Conservation (phyloP, 2,329 filamentous ascomycete genomes). For the Aspergillus vadensis region DNA sequence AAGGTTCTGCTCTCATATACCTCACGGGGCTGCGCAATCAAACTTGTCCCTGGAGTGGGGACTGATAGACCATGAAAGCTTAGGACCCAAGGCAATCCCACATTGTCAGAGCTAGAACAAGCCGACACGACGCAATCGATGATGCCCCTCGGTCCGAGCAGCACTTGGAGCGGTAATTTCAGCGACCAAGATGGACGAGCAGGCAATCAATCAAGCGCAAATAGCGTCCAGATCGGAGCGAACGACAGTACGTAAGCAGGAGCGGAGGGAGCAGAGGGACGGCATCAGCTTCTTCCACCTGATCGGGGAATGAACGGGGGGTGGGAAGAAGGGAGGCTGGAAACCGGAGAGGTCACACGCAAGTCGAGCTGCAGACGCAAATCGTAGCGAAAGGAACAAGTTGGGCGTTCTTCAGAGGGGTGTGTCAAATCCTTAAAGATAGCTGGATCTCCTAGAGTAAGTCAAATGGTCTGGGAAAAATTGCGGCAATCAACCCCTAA, state of each 20-base stretch:
- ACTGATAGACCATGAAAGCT: conserved; percentile 4
- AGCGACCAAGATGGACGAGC: neutral
- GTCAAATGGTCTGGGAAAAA: conserved; percentile 3
- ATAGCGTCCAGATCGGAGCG: conserved; percentile 8
- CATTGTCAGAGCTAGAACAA: conserved; percentile 6
- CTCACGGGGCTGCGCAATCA: conserved; percentile 9
- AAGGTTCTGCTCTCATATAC: conserved; percentile 5
- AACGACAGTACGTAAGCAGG: conserved; percentile 7
- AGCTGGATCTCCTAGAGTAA: conserved; percentile 1
- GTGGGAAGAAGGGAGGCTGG: neutral
- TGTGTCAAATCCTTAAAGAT: neutral
- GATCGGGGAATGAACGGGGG: neutral
- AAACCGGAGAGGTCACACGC: conserved; percentile 1
- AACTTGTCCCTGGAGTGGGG: conserved; percentile 3
- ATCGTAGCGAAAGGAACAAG: neutral
- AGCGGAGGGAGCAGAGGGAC: conserved; percentile 1
- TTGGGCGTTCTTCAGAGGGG: neutral
- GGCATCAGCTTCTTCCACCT: conserved; percentile 5
- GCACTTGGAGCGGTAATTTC: neutral
- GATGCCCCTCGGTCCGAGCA: neutral
- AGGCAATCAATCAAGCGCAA: conserved; percentile 2
- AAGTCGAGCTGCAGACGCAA: neutral
- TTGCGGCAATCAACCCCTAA: conserved; percentile 11
- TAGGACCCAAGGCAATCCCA: conserved; percentile 5
- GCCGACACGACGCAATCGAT: neutral